A percentile compares a stretch with the other conserved stretches of the same genome.
These are phyloP conservation scores for Candida morakotiae DNA, from an alignment of 805 yeast species.

Conservation along the genomic window DNA sequence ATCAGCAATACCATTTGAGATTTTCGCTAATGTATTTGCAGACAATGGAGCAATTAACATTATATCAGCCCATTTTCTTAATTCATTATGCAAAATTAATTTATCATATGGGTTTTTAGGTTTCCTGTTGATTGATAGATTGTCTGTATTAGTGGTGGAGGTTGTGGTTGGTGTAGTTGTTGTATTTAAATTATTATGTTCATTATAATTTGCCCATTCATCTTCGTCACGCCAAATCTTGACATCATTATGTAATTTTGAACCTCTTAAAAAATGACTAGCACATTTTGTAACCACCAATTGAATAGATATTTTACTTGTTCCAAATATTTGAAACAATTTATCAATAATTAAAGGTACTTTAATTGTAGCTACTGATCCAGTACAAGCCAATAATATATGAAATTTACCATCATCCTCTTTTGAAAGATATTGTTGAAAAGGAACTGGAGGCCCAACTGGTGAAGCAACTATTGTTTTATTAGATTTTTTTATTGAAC, in stretches of 20 bases:
- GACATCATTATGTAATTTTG: slow-evolving; percentile 61
- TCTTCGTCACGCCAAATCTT: slow-evolving; percentile 91
- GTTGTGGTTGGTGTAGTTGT: slow-evolving; percentile 9
- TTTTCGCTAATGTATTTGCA: slow-evolving; percentile 42
- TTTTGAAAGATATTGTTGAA: slow-evolving; percentile 65
- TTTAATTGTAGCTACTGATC: slow-evolving; percentile 94
- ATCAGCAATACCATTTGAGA: slow-evolving; percentile 42
- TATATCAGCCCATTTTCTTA: slow-evolving; percentile 45
- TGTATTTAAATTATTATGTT: slow-evolving; percentile 17
- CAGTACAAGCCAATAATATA: slow-evolving; percentile 87
- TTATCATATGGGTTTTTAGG: slow-evolving; percentile 32
- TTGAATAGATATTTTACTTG: slow-evolving; percentile 71
- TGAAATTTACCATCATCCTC: slow-evolving; percentile 84
- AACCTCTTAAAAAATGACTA: slow-evolving; percentile 60
- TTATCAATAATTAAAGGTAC: slow-evolving; percentile 86
- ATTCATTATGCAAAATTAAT: slow-evolving; percentile 39
- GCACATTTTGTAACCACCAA: slow-evolving; percentile 83
- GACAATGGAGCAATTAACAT: slow-evolving; percentile 44
- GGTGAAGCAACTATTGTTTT: slow-evolving; percentile 56
- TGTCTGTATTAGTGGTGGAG: neutral
- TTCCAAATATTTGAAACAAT: slow-evolving; percentile 72
- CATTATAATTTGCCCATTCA: slow-evolving; percentile 67
- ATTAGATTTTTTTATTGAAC: slow-evolving; percentile 31
- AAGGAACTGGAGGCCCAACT: slow-evolving; percentile 66
- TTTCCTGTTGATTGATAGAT: slow-evolving; percentile 12